These are phyloP conservation scores for Suillus subaureus DNA, from an alignment of 768 basidiomycete species.

Conservation along the genomic window DNA sequence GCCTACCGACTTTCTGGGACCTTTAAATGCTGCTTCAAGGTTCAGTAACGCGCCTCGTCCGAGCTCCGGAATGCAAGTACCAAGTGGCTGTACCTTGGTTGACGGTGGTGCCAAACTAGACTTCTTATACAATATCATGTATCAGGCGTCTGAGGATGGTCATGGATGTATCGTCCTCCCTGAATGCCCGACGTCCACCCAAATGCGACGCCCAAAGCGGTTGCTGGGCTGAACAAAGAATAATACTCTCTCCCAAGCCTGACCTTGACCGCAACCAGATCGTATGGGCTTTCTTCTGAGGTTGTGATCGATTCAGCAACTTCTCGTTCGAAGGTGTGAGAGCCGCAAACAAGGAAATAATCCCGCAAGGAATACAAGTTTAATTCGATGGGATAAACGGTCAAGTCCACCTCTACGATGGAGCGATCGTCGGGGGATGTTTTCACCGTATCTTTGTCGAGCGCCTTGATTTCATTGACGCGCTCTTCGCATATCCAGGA, in stretches of 20 bases:
- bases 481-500: slow-evolving; percentile 8
- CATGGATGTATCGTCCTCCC: slow-evolving; percentile 2
- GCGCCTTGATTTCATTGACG: neutral
- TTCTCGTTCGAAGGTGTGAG: neutral
- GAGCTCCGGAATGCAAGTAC: neutral
- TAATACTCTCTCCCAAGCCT: slow-evolving; percentile 4
- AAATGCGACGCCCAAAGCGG: neutral
- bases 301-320: slow-evolving; percentile 2
- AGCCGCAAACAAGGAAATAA: neutral
- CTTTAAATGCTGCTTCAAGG: neutral
- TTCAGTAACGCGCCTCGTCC: neutral
- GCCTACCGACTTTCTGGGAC: neutral
- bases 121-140: neutral
- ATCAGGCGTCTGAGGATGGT: neutral
- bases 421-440: neutral
- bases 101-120: neutral
- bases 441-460: neutral
- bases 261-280: slow-evolving; percentile 4
- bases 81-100: neutral
- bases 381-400: slow-evolving; percentile 6
- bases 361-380: slow-evolving; percentile 6
- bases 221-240: slow-evolving; percentile 6
- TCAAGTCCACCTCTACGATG: slow-evolving; percentile 5
- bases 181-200: slow-evolving; percentile 5
- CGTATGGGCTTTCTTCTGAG: slow-evolving; percentile 3